A percentile compares a stretch with the other conserved stretches of the same genome.
Conservation (phyloP, 306 rosid genomes). For the Fragaria vesca region DNA sequence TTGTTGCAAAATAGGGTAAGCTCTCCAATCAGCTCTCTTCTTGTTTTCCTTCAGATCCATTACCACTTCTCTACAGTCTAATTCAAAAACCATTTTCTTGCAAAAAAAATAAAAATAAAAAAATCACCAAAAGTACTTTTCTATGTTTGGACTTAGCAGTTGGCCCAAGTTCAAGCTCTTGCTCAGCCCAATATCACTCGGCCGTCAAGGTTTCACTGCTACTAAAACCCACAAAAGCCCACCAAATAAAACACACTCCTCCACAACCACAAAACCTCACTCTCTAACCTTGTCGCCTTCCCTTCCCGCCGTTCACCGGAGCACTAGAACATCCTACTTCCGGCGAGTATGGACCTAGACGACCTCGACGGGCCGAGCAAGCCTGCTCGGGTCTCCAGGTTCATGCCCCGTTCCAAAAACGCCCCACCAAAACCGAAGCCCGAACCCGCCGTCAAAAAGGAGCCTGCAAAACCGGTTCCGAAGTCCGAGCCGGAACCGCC, state of each 20-base stretch:
- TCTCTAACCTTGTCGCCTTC: not conserved
- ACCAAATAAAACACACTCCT: not conserved
- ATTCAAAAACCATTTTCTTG: no score
- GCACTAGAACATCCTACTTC: not conserved
- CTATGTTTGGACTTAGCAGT: not conserved
- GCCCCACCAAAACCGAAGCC: conserved; percentile 23
- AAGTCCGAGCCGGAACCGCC: conserved; percentile 34
- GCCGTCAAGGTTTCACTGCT: not conserved
- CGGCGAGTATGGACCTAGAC: conserved; percentile 68
- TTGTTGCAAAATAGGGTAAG: no score
- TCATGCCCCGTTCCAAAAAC: conserved; percentile 29
- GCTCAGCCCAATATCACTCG: not conserved
- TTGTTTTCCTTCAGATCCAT: no score
- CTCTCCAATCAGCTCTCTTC: no score
- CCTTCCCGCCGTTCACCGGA: conserved; percentile 11
- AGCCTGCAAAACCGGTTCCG: conserved; percentile 20
- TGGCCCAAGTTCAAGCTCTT: not conserved
- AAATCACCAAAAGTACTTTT: no score
- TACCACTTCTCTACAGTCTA: no score
- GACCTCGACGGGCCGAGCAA: conserved; percentile 52
- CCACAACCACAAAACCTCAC: not conserved
- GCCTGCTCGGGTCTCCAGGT: conserved; percentile 54
- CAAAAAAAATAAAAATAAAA: no score
- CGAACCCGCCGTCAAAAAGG: conserved; percentile 29
- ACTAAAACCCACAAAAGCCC: not conserved